Conservation (phyloP, 2,329 filamentous ascomycete species). For the Arachnomyces sp. region DNA sequence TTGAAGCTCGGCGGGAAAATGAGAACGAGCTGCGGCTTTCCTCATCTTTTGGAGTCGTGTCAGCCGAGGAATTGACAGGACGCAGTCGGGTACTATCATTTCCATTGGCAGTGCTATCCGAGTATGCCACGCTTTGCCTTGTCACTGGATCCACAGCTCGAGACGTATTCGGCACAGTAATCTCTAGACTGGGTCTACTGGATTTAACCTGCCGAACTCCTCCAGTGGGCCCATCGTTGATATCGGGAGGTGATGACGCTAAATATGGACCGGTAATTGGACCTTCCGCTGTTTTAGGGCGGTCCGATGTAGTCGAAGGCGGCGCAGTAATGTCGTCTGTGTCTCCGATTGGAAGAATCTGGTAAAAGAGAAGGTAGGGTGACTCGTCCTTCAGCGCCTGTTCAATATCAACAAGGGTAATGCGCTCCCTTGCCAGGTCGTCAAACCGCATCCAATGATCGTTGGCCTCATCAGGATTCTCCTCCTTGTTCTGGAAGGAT, state of each 20-base stretch:
- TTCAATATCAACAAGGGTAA: slow-evolving; percentile 69
- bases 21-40: slow-evolving; percentile 15
- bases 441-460: slow-evolving; percentile 88
- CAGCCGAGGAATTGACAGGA: slow-evolving; percentile 19
- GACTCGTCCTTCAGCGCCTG: slow-evolving; percentile 74
- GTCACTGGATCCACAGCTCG: slow-evolving; percentile 14
- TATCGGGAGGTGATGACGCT: slow-evolving; percentile 15
- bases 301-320: slow-evolving; percentile 21
- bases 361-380: slow-evolving; percentile 91
- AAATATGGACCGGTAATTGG: slow-evolving; percentile 16
- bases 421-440: slow-evolving; percentile 66
- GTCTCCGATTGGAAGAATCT: slow-evolving; percentile 79
- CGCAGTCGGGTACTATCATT: slow-evolving; percentile 14
- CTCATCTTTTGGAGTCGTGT: slow-evolving; percentile 19
- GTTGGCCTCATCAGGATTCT: slow-evolving; percentile 51
- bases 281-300: slow-evolving; percentile 14
- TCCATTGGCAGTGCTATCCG: slow-evolving; percentile 14
- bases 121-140: slow-evolving; percentile 23
- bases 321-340: slow-evolving; percentile 28
- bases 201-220: neutral
- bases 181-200: slow-evolving; percentile 26
- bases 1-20: slow-evolving; percentile 23
- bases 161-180: slow-evolving; percentile 22
- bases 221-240: neutral
- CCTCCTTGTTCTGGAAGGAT: slow-evolving; percentile 33